Conservation (phyloP, 176 grass and related monocot genomes). For the Triticum dicoccoides region DNA sequence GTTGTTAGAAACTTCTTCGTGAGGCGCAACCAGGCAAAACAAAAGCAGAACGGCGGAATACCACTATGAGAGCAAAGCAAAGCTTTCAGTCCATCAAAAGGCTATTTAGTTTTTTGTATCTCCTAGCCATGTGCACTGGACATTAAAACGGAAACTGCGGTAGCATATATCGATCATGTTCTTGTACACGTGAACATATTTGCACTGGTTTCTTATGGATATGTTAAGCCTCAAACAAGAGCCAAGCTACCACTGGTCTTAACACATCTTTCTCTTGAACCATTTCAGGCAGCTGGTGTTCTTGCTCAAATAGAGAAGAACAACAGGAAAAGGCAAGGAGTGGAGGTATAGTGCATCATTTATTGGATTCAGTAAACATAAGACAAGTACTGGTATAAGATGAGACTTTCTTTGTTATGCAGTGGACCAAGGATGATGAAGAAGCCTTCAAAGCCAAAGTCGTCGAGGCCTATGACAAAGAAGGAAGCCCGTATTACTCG, state of each 20-base stretch:
- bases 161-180: background rate
- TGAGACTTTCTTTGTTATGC: conserved; percentile 23
- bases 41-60: background rate
- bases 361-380: background rate
- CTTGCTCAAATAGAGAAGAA: conserved; percentile 92
- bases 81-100: background rate
- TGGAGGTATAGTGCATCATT: conserved; percentile 52
- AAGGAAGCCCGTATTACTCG: conserved; percentile 89
- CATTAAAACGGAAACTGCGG: background rate
- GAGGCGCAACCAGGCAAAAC: background rate
- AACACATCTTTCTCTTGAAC: background rate
- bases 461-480: conserved; percentile 73
- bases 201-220: background rate
- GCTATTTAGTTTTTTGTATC: background rate
- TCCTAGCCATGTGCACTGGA: background rate
- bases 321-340: conserved; percentile 83
- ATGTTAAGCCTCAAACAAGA: background rate
- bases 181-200: background rate
- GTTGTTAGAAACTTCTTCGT: background rate
- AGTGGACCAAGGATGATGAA: conserved; percentile 84
- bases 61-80: background rate
- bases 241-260: background rate
- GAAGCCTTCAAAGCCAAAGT: conserved; percentile 72
- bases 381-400: background rate
- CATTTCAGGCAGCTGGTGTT: conserved; percentile 85